Conservation (phyloP, 1,284 basidiomycete genomes). For the Inonotus obliquus region DNA sequence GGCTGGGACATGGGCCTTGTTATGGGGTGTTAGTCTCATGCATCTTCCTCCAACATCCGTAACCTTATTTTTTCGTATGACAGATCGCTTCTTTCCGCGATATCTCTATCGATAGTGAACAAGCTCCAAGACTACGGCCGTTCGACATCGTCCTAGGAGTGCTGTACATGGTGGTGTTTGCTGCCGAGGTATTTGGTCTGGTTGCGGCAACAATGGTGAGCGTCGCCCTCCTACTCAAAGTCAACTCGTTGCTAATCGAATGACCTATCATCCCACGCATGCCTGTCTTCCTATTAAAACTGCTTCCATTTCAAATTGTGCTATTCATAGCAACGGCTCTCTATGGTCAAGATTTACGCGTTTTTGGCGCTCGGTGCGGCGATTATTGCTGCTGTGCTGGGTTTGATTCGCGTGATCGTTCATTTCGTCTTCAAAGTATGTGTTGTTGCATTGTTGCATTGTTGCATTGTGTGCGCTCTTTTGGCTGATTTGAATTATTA, state of each 20-base stretch:
- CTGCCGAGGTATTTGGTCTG: constrained; percentile 56
- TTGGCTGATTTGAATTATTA: not conserved
- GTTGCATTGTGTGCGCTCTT: not conserved
- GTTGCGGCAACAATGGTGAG: constrained; percentile 51
- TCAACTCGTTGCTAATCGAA: not conserved
- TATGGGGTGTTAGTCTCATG: constrained; percentile 42
- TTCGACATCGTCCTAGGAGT: constrained; percentile 58
- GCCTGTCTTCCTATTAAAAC: not conserved
- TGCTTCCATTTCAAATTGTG: not conserved
- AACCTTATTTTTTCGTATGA: not conserved
- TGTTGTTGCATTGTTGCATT: constrained; percentile 14
- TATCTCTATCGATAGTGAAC: constrained; percentile 39
- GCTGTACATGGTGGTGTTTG: constrained; percentile 46
- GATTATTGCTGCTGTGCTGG: constrained; percentile 47
- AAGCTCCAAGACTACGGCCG: constrained; percentile 50
- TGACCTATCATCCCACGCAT: not conserved
- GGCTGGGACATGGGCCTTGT: constrained; percentile 52
- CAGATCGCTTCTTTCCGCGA: constrained; percentile 59
- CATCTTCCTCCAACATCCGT: not conserved
- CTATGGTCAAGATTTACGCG: constrained; percentile 52
- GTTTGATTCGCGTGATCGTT: constrained; percentile 51
- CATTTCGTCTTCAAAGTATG: constrained; percentile 67
- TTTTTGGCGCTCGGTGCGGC: constrained; percentile 47
- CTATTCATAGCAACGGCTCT: constrained; percentile 49
- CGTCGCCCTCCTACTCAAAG: constrained; percentile 17